Evolutionary conservation across 768 basidiomycete genomes (phyloP).

Genomic region (Tricholomella constricta): DNA sequence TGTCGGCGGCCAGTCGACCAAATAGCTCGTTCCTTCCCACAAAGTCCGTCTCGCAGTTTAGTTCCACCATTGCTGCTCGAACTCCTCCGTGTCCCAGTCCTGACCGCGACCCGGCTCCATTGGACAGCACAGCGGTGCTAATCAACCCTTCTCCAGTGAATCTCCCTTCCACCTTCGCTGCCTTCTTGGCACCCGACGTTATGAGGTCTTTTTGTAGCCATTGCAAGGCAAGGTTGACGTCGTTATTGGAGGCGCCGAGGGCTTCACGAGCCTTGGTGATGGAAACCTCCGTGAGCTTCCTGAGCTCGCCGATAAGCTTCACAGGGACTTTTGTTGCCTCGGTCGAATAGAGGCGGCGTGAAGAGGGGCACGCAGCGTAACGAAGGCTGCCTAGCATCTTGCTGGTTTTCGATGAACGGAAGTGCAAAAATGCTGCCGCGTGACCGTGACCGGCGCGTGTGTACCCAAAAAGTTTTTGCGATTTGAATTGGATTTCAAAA

Average conservation of each 20-base stretch:
- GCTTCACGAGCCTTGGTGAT: constrained; percentile 90
- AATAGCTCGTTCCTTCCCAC: constrained; percentile 88
- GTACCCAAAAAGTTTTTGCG: constrained; percentile 10
- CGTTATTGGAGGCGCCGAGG: constrained; percentile 70
- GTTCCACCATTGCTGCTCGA: constrained; percentile 85
- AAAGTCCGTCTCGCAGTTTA: constrained; percentile 98
- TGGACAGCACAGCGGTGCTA: constrained; percentile 71
- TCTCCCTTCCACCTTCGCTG: constrained; percentile 80
- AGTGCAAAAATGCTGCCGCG: constrained; percentile 20
- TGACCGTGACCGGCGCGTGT: constrained; percentile 17
- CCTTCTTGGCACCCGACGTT: constrained; percentile 73
- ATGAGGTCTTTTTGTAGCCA: constrained; percentile 82
- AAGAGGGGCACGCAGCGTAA: constrained; percentile 19
- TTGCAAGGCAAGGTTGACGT: constrained; percentile 69
- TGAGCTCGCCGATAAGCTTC: constrained; percentile 82
- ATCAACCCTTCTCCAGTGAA: constrained; percentile 78
- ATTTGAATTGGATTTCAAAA: neutral
- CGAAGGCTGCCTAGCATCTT: constrained; percentile 19
- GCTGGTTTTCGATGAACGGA: constrained; percentile 10
- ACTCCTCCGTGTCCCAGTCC: constrained; percentile 45
- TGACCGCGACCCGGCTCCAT: constrained; percentile 46
- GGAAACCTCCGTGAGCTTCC: constrained; percentile 80
- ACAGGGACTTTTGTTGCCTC: constrained; percentile 57
- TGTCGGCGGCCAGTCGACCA: constrained; percentile 69
- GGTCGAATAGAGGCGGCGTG: constrained; percentile 55